Percentiles rank a stretch among this genome's conserved stretches.
Conservation (phyloP, 1,284 basidiomycete species). For the Marasmius fiardii region DNA sequence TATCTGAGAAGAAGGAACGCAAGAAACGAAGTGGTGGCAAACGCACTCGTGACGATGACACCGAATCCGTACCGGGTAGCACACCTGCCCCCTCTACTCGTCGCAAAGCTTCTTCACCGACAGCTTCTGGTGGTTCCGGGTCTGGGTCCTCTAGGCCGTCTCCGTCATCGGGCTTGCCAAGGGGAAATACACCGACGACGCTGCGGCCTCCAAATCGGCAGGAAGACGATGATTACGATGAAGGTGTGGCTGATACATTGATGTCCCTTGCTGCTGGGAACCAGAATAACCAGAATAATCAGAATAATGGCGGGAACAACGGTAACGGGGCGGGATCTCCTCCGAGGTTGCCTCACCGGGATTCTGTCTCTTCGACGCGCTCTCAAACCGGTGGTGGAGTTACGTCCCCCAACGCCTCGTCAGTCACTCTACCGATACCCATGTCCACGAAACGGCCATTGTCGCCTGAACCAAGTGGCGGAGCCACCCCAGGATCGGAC, state of each 20-base stretch:
- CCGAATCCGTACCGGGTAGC: conserved; percentile 33
- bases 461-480: conserved; percentile 60
- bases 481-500: conserved; percentile 34
- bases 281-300: conserved; percentile 8
- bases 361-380: conserved; percentile 50
- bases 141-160: conserved; percentile 62
- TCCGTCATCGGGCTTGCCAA: conserved; percentile 35
- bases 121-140: conserved; percentile 50
- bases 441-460: conserved; percentile 56
- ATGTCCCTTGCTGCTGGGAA: conserved; percentile 50
- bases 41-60: background rate
- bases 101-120: background rate
- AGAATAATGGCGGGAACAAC: conserved; percentile 30
- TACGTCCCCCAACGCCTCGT: background rate
- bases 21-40: conserved; percentile 19
- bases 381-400: conserved; percentile 29
- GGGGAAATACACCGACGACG: conserved; percentile 30
- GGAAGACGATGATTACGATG: conserved; percentile 83
- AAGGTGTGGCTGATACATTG: conserved; percentile 68
- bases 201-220: conserved; percentile 55
- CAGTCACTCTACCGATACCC: conserved; percentile 12
- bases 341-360: conserved; percentile 43
- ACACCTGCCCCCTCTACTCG: conserved; percentile 54
- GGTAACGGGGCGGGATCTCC: conserved; percentile 47
- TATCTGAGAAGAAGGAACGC: conserved; percentile 33